phyloP scores from a whole-genome alignment of 192 early-diverging fungal genomes.

The Spinellus fusiger region DNA sequence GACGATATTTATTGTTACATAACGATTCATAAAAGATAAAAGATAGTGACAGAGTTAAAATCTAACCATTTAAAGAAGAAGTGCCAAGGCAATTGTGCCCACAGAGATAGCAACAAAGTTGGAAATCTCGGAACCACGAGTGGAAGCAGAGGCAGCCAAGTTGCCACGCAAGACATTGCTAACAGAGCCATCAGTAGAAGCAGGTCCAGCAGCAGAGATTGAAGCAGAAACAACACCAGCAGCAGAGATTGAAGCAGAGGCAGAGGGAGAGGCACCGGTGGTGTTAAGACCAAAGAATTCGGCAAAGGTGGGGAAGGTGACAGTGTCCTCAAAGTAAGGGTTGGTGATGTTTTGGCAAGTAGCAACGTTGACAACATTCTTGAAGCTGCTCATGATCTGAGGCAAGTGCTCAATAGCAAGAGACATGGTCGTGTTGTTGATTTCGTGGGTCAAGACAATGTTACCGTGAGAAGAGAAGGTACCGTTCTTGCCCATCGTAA shows the following conservation, averaged over 20 bases:
- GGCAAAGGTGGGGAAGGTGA: not conserved
- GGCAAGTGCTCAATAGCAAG: constrained; percentile 35
- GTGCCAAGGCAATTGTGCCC: too few species aligned
- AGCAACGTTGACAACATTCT: constrained; percentile 25
- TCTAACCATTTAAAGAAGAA: too few species aligned
- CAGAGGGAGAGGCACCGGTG: not conserved
- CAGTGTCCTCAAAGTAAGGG: constrained; percentile 27
- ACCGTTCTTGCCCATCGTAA: constrained; percentile 24
- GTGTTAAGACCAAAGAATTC: not conserved
- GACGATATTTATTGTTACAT: too few species aligned
- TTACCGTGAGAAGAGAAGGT: constrained; percentile 19
- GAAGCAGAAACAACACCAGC: not conserved
- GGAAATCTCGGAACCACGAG: too few species aligned
- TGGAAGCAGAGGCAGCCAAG: too few species aligned
- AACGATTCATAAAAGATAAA: too few species aligned
- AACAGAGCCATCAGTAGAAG: not conserved
- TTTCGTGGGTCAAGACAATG: constrained; percentile 35
- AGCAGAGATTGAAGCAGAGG: not conserved
- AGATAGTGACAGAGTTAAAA: too few species aligned
- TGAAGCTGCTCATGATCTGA: constrained; percentile 23
- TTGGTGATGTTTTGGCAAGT: constrained; percentile 31
- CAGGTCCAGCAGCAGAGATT: constrained; percentile 2
- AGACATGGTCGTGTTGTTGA: constrained; percentile 30
- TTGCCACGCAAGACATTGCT: not conserved
- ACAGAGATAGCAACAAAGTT: too few species aligned